These are phyloP conservation scores for Emmonsiellopsis sp. DNA, from an alignment of 2,329 filamentous ascomycete species.

Conservation along the genomic window DNA sequence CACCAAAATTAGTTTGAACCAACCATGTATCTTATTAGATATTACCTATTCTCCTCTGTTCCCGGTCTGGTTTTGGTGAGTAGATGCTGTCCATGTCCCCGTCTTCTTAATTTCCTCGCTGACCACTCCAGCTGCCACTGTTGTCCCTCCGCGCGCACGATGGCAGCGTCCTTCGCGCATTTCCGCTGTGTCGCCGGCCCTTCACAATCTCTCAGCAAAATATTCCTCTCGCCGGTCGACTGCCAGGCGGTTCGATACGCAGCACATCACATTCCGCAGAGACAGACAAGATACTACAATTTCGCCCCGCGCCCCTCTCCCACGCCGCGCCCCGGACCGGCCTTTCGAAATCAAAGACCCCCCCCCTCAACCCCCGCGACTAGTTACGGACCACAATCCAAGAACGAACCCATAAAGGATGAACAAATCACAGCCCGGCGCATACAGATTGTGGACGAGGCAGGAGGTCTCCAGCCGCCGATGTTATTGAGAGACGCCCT, in stretches of 20 bases:
- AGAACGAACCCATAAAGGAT: conserved; percentile 16
- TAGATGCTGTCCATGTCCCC: no score
- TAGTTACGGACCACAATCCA: no score
- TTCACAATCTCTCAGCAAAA: neutral
- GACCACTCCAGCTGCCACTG: neutral
- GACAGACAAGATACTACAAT: conserved; percentile 1
- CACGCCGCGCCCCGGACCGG: neutral
- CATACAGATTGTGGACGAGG: conserved; percentile 27
- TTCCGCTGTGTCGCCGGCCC: conserved; percentile 20
- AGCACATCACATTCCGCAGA: neutral
- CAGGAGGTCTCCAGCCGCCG: conserved; percentile 23
- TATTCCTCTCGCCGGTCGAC: neutral
- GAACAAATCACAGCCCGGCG: conserved; percentile 24
- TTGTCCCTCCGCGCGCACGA: neutral
- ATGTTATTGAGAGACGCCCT: conserved; percentile 28
- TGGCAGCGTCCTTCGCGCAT: conserved; percentile 22
- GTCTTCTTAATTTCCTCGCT: neutral
- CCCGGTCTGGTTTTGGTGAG: no score
- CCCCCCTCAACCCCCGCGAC: no score
- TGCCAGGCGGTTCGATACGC: neutral
- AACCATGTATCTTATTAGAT: no score
- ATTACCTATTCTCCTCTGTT: no score
- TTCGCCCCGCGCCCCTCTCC: neutral
- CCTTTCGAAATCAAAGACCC: no score
- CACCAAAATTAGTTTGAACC: neutral